Percentiles rank a stretch among this genome's conserved stretches.
Conservation (phyloP, 2,329 filamentous ascomycete species). For the Aureobasidium zeae region DNA sequence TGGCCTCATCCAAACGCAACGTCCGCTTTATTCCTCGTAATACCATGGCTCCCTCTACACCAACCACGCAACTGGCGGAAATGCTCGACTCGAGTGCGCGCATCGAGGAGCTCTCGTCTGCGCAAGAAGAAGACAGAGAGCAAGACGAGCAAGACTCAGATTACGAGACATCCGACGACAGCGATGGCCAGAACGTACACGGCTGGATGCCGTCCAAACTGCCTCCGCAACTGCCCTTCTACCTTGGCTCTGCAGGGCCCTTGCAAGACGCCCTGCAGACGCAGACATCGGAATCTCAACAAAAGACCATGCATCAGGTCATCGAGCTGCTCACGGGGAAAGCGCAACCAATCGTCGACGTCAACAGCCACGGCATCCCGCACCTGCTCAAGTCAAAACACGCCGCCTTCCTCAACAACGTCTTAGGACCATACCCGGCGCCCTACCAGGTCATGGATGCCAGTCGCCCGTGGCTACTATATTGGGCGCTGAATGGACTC, state of each 20-base stretch:
- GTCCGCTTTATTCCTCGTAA: too few species aligned
- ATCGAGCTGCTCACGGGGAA: slow-evolving; percentile 54
- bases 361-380: slow-evolving; percentile 64
- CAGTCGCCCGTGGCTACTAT: slow-evolving; percentile 85
- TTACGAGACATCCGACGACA: slow-evolving; percentile 3
- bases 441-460: slow-evolving; percentile 70
- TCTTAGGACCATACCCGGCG: slow-evolving; percentile 53
- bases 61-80: slow-evolving; percentile 23
- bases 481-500: slow-evolving; percentile 78
- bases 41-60: background rate
- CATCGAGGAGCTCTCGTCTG: slow-evolving; percentile 27
- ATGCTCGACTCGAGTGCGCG: slow-evolving; percentile 21
- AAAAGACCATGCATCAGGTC: slow-evolving; percentile 58
- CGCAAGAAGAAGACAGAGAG: slow-evolving; percentile 21
- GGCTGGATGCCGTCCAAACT: slow-evolving; percentile 16
- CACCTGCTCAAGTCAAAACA: slow-evolving; percentile 57
- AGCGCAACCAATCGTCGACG: slow-evolving; percentile 39
- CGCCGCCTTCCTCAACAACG: slow-evolving; percentile 51
- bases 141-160: slow-evolving; percentile 19
- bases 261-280: slow-evolving; percentile 60
- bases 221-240: slow-evolving; percentile 32
- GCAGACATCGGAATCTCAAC: slow-evolving; percentile 57
- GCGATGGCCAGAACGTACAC: slow-evolving; percentile 14
- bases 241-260: slow-evolving; percentile 51
- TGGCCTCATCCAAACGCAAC: background rate